Base-by-base conservation (phyloP, 192 early-diverging fungal genomes). In the Backusella liffmaniae region DNA sequence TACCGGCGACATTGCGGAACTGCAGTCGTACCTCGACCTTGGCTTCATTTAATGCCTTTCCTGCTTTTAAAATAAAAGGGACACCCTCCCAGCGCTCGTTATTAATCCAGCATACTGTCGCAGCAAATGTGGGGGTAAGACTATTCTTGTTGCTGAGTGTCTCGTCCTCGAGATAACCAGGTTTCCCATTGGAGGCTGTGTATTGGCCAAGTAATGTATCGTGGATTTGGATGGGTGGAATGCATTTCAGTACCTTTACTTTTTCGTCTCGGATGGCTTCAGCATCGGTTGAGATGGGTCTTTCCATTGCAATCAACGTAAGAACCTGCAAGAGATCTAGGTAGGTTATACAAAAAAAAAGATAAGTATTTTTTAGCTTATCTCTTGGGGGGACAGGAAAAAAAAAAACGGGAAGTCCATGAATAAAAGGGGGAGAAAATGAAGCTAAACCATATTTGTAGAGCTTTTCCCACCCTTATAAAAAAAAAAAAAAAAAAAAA, bases 241-340 rank as follows among this genome's bases (percentile, higher is more conserved):
- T 94, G 71, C 87, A 88, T 36, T 88, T 87, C 41, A 96, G 80
- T 9, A 94, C 88, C 75, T 92, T 94, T 66, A 96, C 95, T 85
- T 99, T 99, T 81, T 97, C 95, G 85, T 98, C 92, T 68, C 97
- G 95, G 73, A 99, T 92, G 74, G 96, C 94, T 84, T 99, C 96
- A 21, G 95, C 90, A 73, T 90, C 86, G 76, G 96, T 86, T 7
- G 93, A 91, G 39, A 93, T 90, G 18, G 97, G 97, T 75, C 91
- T 89, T 82, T 97, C 93, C 97, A 99, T 99, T 15, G 96, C 97
- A 70, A 97, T 89, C 49, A 99, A 87, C 46, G 94, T 90, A 78
- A 99, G 85, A 30, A 99, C 93, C 83, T 99, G 96, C 35, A 99
- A 82, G 73, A 99, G 74, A 82, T 99, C 26, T 62, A 29, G 23